Evolutionary conservation across 2,329 filamentous ascomycete genomes (phyloP).

Genomic region (Grosmannia serpens): DNA sequence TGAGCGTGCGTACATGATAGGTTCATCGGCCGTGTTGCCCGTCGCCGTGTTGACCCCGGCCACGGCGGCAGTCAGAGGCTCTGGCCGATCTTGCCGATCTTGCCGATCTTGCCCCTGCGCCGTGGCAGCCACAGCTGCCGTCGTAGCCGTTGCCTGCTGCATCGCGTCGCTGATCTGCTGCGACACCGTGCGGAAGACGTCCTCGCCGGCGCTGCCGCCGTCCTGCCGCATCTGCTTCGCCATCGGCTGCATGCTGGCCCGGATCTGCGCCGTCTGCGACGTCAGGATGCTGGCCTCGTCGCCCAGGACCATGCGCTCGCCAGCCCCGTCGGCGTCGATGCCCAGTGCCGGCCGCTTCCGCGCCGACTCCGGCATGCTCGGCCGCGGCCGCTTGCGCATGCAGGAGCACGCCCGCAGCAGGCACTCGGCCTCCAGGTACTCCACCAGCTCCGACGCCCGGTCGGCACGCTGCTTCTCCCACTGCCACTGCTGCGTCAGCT

Average conservation of each 20-base stretch:
- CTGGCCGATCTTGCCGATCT: constrained; percentile 6
- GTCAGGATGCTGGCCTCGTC: neutral
- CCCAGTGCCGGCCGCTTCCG: constrained; percentile 23
- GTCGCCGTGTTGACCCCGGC: constrained; percentile 18
- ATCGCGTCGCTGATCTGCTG: constrained; percentile 38
- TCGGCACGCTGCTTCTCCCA: constrained; percentile 53
- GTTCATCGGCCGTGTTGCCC: neutral
- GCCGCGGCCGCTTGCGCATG: constrained; percentile 27
- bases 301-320: constrained; percentile 24
- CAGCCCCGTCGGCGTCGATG: constrained; percentile 21
- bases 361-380: constrained; percentile 20
- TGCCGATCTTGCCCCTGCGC: neutral
- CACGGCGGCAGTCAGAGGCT: constrained; percentile 20
- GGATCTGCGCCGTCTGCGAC: constrained; percentile 11
- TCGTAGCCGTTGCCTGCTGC: constrained; percentile 15
- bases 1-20: constrained; percentile 40
- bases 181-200: constrained; percentile 50
- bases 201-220: constrained; percentile 43
- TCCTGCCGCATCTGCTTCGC: constrained; percentile 12
- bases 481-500: constrained; percentile 38
- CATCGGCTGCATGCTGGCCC: constrained; percentile 19
- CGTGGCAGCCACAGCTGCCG: neutral
- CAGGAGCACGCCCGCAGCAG: constrained; percentile 56
- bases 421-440: constrained; percentile 68
- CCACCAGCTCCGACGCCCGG: constrained; percentile 59